phyloP scores from a whole-genome alignment of 2,329 filamentous ascomycete species.

The Hortaea werneckii region DNA sequence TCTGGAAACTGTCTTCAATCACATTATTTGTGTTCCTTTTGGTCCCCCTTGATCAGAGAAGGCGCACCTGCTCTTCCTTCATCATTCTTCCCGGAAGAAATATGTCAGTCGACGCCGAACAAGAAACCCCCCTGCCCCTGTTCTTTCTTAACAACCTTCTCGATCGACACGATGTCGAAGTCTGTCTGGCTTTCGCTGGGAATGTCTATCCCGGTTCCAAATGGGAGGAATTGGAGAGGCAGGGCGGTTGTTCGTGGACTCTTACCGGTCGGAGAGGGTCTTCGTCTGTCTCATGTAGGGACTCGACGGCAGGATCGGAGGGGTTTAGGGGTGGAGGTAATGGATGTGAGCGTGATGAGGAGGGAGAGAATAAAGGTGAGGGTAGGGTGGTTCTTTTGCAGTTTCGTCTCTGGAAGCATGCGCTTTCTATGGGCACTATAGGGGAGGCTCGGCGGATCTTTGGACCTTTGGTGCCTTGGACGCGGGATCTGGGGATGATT shows the following conservation, averaged over 20 bases:
- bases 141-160: slow-evolving; percentile 4
- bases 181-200: not conserved
- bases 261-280: not conserved
- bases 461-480: not conserved
- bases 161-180: not conserved
- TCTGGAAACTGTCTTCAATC: too few species aligned
- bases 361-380: too few species aligned
- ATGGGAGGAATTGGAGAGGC: not conserved
- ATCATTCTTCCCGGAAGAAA: too few species aligned
- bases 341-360: not conserved
- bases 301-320: too few species aligned
- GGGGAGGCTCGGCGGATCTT: not conserved
- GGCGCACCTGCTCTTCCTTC: too few species aligned
- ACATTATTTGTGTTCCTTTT: too few species aligned
- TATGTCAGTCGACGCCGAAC: not conserved
- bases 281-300: too few species aligned
- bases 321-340: not conserved
- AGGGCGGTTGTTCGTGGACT: slow-evolving; percentile 5
- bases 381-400: not conserved
- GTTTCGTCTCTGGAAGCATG: slow-evolving; percentile 2
- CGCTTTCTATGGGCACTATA: not conserved
- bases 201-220: not conserved
- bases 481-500: not conserved
- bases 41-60: too few species aligned
- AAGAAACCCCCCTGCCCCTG: not conserved